These are phyloP conservation scores for Telfairia occidentalis DNA, from an alignment of 331 rosid species.

Conservation along the genomic window DNA sequence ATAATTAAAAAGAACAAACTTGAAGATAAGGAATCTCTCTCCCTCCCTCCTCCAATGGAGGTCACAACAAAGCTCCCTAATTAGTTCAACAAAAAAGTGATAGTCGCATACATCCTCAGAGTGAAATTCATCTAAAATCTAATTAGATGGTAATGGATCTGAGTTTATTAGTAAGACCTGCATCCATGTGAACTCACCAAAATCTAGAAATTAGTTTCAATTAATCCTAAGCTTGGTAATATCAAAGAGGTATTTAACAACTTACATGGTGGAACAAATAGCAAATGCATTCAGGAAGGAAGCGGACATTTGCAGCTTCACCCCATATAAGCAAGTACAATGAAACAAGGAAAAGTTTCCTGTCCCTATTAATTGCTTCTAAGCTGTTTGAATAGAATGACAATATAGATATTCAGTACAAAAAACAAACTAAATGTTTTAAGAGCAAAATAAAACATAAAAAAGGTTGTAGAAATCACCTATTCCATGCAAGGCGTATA, in stretches of 20 bases:
- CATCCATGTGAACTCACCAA: not conserved
- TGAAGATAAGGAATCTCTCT: not conserved
- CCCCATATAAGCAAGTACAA: slow-evolving; percentile 95
- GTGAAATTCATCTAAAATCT: not conserved
- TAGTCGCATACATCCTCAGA: not conserved
- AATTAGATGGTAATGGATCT: not conserved
- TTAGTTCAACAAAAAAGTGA: not conserved
- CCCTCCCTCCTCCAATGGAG: not conserved
- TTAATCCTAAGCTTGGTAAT: not conserved
- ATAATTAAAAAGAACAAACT: not conserved
- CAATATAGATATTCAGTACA: slow-evolving; percentile 20
- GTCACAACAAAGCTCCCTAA: not conserved
- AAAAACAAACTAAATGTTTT: slow-evolving; percentile 10
- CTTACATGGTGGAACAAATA: slow-evolving; percentile 94
- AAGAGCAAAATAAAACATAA: slow-evolving; percentile 11
- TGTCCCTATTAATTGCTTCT: slow-evolving; percentile 75
- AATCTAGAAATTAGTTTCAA: too few relatives aligned
- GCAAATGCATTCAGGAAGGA: slow-evolving; percentile 96
- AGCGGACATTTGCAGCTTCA: slow-evolving; percentile 97
- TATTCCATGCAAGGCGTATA: slow-evolving; percentile 72
- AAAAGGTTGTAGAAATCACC: slow-evolving; percentile 39
- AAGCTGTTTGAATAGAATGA: slow-evolving; percentile 41
- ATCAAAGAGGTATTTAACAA: not conserved
- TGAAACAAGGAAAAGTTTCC: slow-evolving; percentile 74
- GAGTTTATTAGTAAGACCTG: not conserved